Percentiles rank a stretch among this genome's conserved stretches.
Conservation (phyloP, 768 basidiomycete species). For the Suillus sp. region DNA sequence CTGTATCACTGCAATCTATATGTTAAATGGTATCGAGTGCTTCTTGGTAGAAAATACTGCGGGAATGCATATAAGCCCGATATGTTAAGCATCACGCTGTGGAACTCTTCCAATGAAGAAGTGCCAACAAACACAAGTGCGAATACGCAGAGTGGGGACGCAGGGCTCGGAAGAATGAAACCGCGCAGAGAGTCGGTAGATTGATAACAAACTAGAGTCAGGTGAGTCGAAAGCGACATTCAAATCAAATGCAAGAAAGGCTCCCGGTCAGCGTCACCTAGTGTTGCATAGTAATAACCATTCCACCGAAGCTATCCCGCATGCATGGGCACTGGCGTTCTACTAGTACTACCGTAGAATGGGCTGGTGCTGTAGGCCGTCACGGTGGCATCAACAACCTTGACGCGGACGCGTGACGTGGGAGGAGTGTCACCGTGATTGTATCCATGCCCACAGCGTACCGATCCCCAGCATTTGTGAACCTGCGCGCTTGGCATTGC, state of each 20-base stretch:
- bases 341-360: neutral
- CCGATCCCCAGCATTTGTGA: neutral
- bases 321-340: neutral
- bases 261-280: neutral
- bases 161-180: neutral
- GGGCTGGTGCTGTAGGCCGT: neutral
- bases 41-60: neutral
- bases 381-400: neutral
- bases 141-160: neutral
- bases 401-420: too few relatives aligned
- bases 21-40: neutral
- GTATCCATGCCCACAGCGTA: neutral
- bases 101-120: neutral
- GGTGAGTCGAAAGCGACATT: neutral
- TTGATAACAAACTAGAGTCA: neutral
- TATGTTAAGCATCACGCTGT: neutral
- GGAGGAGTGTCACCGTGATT: neutral
- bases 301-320: neutral
- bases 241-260: neutral
- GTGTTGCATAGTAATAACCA: neutral
- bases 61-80: neutral
- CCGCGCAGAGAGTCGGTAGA: neutral
- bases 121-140: neutral
- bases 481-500: neutral
- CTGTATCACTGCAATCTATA: neutral